phyloP scores from a whole-genome alignment of 1,284 basidiomycete species.

The Rhodofomes roseus region DNA sequence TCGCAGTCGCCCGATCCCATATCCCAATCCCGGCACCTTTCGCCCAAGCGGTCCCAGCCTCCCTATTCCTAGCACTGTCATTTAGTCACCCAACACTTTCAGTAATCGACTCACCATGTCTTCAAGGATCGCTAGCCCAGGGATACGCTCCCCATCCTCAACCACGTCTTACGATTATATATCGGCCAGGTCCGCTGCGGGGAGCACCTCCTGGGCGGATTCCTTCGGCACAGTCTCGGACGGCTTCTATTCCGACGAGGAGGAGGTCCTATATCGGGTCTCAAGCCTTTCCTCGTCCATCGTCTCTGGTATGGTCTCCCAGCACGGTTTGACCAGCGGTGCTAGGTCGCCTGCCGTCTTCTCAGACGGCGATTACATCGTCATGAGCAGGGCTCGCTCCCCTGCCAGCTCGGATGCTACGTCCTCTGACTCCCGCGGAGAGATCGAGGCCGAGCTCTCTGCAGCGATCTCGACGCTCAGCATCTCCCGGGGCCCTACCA shows the following conservation, averaged over 20 bases:
- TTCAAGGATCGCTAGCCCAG: neutral
- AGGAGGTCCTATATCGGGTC: slow-evolving; percentile 54
- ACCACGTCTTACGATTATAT: slow-evolving; percentile 23
- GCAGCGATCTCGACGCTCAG: slow-evolving; percentile 23
- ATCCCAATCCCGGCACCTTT: neutral
- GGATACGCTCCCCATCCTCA: neutral
- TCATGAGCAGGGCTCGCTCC: slow-evolving; percentile 22
- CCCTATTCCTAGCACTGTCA: neutral
- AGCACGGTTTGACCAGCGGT: slow-evolving; percentile 10
- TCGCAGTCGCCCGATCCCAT: slow-evolving; percentile 1
- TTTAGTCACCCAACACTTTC: neutral
- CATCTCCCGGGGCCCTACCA: slow-evolving; percentile 2
- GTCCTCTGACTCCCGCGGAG: slow-evolving; percentile 1
- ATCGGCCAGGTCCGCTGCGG: slow-evolving; percentile 16
- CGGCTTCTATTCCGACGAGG: slow-evolving; percentile 30
- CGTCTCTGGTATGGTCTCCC: slow-evolving; percentile 15
- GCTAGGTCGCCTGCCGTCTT: slow-evolving; percentile 22
- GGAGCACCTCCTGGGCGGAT: slow-evolving; percentile 19
- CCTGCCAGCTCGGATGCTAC: neutral
- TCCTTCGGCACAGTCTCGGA: slow-evolving; percentile 16
- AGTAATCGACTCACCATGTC: neutral
- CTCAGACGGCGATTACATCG: slow-evolving; percentile 30
- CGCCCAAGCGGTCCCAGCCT: neutral
- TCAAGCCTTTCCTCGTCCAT: slow-evolving; percentile 27
- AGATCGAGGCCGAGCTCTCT: slow-evolving; percentile 15